These are phyloP conservation scores for Hypericum perforatum DNA, from an alignment of 345 rosid genomes.

Conservation along the genomic window DNA sequence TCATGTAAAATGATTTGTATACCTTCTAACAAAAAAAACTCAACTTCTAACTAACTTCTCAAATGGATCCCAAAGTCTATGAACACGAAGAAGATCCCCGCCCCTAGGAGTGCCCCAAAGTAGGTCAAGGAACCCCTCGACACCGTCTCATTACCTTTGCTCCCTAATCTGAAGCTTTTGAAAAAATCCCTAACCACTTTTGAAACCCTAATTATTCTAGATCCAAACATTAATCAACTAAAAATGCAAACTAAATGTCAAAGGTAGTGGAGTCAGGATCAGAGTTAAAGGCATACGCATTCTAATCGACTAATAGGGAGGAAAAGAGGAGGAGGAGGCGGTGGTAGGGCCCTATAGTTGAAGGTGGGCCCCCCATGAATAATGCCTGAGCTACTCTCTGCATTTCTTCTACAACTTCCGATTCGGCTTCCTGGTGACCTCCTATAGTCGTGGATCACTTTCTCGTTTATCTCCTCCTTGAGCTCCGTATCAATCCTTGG, in stretches of 20 bases:
- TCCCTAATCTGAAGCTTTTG: conserved; percentile 66
- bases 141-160: conserved; percentile 74
- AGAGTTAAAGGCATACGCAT: conserved; percentile 16
- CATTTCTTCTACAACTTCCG: conserved; percentile 1
- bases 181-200: conserved; percentile 84
- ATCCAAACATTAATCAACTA: no score
- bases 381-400: conserved; percentile 17
- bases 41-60: no score
- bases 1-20: no score
- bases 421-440: no score
- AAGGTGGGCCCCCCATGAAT: conserved; percentile 14
- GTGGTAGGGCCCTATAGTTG: no score
- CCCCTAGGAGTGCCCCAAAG: conserved; percentile 65
- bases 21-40: no score
- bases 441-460: no score
- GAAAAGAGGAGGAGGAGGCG: no score
- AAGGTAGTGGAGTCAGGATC: conserved; percentile 5
- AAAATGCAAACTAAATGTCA: conserved; percentile 26
- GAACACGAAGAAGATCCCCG: conserved; percentile 76
- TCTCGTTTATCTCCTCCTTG: no score
- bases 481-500: no score
- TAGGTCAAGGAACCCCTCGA: conserved; percentile 80
- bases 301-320: conserved; percentile 23
- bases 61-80: conserved; percentile 81
- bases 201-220: conserved; percentile 53